Evolutionary conservation across 768 basidiomycete genomes (phyloP).

Genomic region (Roridomyces roridus): DNA sequence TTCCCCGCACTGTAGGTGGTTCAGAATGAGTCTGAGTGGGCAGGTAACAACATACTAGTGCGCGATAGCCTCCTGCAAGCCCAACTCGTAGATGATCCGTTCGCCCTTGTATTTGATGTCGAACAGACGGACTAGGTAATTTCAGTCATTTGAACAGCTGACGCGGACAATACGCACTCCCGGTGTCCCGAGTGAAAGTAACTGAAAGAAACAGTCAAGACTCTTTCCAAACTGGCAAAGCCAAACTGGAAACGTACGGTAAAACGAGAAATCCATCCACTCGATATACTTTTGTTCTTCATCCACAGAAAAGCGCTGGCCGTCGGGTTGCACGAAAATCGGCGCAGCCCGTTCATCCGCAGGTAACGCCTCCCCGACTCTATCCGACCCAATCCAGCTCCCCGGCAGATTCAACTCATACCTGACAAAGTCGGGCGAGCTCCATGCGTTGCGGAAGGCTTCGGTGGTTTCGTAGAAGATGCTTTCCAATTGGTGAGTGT

Average conservation of each 20-base stretch:
- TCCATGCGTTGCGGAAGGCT: slow-evolving; percentile 26
- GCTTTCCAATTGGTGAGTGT: not conserved
- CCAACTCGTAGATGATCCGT: slow-evolving; percentile 58
- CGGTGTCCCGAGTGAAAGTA: slow-evolving; percentile 62
- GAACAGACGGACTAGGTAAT: slow-evolving; percentile 15
- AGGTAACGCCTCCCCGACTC: slow-evolving; percentile 5
- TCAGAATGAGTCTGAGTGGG: too few species aligned
- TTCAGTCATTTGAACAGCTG: too few species aligned
- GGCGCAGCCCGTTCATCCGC: slow-evolving; percentile 23
- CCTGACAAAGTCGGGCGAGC: slow-evolving; percentile 22
- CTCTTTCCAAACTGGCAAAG: not conserved
- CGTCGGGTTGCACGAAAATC: slow-evolving; percentile 24
- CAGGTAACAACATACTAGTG: slow-evolving; percentile 20
- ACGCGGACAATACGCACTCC: slow-evolving; percentile 31
- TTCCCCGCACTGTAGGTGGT: slow-evolving; percentile 47
- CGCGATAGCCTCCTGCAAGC: slow-evolving; percentile 27
- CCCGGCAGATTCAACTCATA: slow-evolving; percentile 24
- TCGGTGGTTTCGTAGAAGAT: slow-evolving; percentile 28
- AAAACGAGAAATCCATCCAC: slow-evolving; percentile 32
- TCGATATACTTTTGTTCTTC: slow-evolving; percentile 24
- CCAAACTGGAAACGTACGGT: slow-evolving; percentile 10
- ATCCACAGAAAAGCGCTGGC: slow-evolving; percentile 23
- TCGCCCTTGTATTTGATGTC: slow-evolving; percentile 45
- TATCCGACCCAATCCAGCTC: slow-evolving; percentile 27
- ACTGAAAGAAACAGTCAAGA: slow-evolving; percentile 34